These are phyloP conservation scores for Jaenimonas drosophilae DNA, from an alignment of 208 protist species.

Conservation along the genomic window DNA sequence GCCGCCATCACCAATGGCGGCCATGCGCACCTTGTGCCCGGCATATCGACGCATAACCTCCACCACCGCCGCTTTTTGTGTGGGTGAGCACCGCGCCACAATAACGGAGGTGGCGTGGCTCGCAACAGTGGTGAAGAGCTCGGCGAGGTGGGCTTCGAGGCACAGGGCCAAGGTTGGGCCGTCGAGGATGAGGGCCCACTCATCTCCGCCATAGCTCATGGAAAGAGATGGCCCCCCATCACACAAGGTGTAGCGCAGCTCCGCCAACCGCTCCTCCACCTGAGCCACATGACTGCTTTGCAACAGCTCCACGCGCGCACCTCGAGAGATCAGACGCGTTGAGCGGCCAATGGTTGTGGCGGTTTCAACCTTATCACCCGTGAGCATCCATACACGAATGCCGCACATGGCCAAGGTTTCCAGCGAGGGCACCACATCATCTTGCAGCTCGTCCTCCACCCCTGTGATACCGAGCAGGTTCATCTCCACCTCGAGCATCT, in stretches of 20 bases:
- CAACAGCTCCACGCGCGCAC: constrained; percentile 54
- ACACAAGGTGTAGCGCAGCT: too few species aligned
- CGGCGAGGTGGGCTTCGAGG: constrained; percentile 19
- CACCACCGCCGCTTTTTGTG: constrained; percentile 97
- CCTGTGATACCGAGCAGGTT: constrained; percentile 92
- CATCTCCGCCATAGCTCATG: not conserved
- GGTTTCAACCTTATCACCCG: constrained; percentile 97
- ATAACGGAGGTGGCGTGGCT: constrained; percentile 86
- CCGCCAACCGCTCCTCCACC: constrained; percentile 16
- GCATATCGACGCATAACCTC: constrained; percentile 58
- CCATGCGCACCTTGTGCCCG: constrained; percentile 38
- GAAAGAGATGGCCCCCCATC: too few species aligned
- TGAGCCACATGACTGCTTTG: constrained; percentile 26
- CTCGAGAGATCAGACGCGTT: constrained; percentile 78
- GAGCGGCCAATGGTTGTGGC: constrained; percentile 93
- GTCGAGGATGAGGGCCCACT: constrained; percentile 78
- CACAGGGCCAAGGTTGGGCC: constrained; percentile 57
- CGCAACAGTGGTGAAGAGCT: constrained; percentile 44
- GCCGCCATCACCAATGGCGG: constrained; percentile 97
- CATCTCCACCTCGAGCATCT: constrained; percentile 83
- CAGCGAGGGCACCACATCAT: constrained; percentile 87
- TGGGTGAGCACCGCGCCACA: constrained; percentile 95
- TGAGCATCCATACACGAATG: constrained; percentile 98
- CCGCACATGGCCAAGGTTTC: constrained; percentile 96
- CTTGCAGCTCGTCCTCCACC: constrained; percentile 98